These are phyloP conservation scores for Penicillium sclerotigenum DNA, from an alignment of 2,329 filamentous ascomycete genomes.

Conservation along the genomic window DNA sequence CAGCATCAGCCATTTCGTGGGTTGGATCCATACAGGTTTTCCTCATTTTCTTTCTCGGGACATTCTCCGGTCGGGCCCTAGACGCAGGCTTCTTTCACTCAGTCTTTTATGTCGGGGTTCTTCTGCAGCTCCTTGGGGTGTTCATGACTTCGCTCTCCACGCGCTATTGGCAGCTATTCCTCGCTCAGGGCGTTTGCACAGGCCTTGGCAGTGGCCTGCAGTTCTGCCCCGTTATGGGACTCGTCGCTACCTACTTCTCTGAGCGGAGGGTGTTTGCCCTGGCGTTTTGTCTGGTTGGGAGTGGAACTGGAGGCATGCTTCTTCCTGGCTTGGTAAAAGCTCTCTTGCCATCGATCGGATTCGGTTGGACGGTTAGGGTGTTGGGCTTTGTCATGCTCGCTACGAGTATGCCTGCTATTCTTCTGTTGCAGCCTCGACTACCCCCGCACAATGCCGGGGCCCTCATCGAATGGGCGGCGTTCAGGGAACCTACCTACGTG, in stretches of 20 bases:
- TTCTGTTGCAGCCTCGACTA: constrained; percentile 8
- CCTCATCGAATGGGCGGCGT: constrained; percentile 10
- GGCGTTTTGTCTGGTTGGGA: constrained; percentile 1
- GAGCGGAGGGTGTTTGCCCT: constrained; percentile 1
- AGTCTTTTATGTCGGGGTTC: constrained; percentile 22
- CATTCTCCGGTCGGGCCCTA: constrained; percentile 38
- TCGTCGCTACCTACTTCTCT: constrained; percentile 46
- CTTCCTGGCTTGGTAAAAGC: constrained; percentile 6
- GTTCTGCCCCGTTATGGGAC: constrained; percentile 40
- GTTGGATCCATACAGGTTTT: constrained; percentile 44
- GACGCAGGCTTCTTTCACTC: constrained; percentile 42
- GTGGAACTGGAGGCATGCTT: constrained; percentile 6
- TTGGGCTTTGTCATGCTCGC: constrained; percentile 38
- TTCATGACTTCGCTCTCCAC: not conserved
- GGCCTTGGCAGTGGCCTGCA: constrained; percentile 44
- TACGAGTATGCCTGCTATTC: constrained; percentile 9
- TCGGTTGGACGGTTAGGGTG: constrained; percentile 6
- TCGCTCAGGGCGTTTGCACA: not conserved
- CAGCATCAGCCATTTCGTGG: constrained; percentile 43
- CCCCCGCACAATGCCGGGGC: constrained; percentile 7
- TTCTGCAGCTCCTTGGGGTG: not conserved
- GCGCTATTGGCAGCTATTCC: not conserved
- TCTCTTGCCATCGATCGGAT: constrained; percentile 4
- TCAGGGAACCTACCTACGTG: constrained; percentile 39
- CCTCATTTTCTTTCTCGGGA: constrained; percentile 43